Percentiles rank a stretch among this genome's conserved stretches.
phyloP scores from a whole-genome alignment of 139 green algal species.

The Tetraselmis chui region DNA sequence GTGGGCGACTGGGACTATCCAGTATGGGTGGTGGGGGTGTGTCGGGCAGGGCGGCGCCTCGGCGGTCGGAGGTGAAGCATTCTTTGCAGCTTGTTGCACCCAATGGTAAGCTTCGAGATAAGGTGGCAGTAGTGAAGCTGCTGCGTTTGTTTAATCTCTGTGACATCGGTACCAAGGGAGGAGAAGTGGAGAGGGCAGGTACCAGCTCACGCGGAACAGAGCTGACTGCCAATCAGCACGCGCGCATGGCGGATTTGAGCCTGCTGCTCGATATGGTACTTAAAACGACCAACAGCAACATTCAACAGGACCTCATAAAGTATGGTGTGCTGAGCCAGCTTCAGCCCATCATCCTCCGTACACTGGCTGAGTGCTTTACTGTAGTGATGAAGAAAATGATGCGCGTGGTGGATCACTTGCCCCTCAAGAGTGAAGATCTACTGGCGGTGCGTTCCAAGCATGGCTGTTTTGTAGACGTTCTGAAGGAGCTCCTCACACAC shows the following conservation, averaged over 20 bases:
- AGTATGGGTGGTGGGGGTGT: neutral
- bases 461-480: conserved; percentile 70
- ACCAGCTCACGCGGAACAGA: conserved; percentile 20
- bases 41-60: neutral
- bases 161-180: conserved; percentile 43
- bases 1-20: no score
- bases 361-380: conserved; percentile 44
- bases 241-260: conserved; percentile 75
- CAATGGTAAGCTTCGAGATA: neutral
- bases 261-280: conserved; percentile 81
- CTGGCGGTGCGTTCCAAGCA: conserved; percentile 55
- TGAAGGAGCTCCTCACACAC: conserved; percentile 47
- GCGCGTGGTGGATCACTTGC: conserved; percentile 48
- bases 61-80: neutral
- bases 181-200: neutral
- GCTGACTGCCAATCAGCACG: conserved; percentile 58
- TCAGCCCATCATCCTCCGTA: conserved; percentile 60
- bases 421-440: conserved; percentile 55
- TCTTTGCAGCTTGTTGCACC: neutral
- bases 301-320: conserved; percentile 49
- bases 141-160: conserved; percentile 90
- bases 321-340: conserved; percentile 79
- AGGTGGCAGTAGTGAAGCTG: conserved; percentile 5
- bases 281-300: conserved; percentile 40
- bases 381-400: conserved; percentile 47